phyloP scores from a whole-genome alignment of 805 yeast genomes.

The Wickerhamomyces strasburgensis region DNA sequence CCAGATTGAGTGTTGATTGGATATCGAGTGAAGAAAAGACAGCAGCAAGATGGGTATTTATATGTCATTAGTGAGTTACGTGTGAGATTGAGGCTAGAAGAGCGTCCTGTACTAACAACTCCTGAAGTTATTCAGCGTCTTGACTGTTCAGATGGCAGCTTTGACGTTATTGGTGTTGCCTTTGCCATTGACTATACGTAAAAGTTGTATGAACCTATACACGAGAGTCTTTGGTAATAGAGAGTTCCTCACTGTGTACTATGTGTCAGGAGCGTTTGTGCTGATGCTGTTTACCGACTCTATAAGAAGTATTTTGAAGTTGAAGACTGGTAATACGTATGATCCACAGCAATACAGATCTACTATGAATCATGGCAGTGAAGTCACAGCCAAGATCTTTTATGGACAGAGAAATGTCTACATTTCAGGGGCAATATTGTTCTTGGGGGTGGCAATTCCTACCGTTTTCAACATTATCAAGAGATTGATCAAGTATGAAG shows the following conservation, averaged over 20 bases:
- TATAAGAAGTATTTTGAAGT: conserved; percentile 36
- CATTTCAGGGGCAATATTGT: conserved; percentile 58
- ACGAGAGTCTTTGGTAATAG: conserved; percentile 30
- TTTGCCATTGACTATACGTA: conserved; percentile 45
- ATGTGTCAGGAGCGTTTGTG: conserved; percentile 39
- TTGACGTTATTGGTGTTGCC: conserved; percentile 49
- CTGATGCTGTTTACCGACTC: conserved; percentile 51
- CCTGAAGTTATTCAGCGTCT: conserved; percentile 36
- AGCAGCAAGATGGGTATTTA: conserved; percentile 21
- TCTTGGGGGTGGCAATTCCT: conserved; percentile 47
- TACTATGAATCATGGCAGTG: conserved; percentile 34
- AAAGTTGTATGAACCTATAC: conserved; percentile 35
- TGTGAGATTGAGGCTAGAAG: too few species aligned
- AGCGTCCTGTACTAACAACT: not conserved
- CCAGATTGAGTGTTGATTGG: too few species aligned
- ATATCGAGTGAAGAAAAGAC: too few species aligned
- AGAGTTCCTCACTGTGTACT: conserved; percentile 41
- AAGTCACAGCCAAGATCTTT: conserved; percentile 53
- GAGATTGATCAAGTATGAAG: conserved; percentile 47
- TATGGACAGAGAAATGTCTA: conserved; percentile 61
- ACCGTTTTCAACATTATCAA: conserved; percentile 49
- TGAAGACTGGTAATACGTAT: conserved; percentile 23
- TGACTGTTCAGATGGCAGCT: conserved; percentile 47
- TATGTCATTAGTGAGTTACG: conserved; percentile 19
- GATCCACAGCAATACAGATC: conserved; percentile 23